These are phyloP conservation scores for Petunia hybrid DNA, from an alignment of 305 asterid genomes.

Conservation along the genomic window DNA sequence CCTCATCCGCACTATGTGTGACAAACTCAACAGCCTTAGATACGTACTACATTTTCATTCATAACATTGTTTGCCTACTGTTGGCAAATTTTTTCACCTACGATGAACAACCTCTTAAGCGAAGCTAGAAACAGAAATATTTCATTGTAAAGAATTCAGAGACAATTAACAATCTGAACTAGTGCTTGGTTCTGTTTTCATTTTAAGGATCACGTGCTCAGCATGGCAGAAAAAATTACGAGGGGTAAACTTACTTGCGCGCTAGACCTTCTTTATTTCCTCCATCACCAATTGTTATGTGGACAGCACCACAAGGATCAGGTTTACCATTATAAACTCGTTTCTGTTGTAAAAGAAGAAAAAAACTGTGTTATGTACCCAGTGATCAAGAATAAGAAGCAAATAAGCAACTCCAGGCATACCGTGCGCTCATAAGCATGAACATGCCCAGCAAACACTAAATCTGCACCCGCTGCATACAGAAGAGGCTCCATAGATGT, in stretches of 20 bases:
- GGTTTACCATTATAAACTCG: constrained; percentile 49
- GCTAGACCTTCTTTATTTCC: constrained; percentile 65
- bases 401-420: constrained; percentile 33
- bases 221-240: neutral
- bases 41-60: neutral
- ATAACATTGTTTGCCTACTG: neutral
- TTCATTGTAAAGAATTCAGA: neutral
- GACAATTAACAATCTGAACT: neutral
- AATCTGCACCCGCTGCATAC: constrained; percentile 70
- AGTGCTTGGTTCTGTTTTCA: constrained; percentile 6
- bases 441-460: constrained; percentile 82
- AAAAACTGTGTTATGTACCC: constrained; percentile 25
- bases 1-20: too few species aligned
- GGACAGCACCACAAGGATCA: constrained; percentile 59
- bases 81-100: neutral
- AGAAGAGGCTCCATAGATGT: constrained; percentile 77
- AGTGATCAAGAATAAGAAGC: constrained; percentile 6
- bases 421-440: constrained; percentile 98
- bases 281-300: constrained; percentile 64
- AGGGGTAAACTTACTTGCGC: constrained; percentile 42
- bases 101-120: neutral
- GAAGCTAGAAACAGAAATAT: neutral
- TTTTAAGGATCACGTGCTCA: constrained; percentile 6
- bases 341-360: constrained; percentile 42
- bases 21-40: too few species aligned